phyloP scores from a whole-genome alignment of 1,139 yeast species.

The Sporopachydermia cereana region DNA sequence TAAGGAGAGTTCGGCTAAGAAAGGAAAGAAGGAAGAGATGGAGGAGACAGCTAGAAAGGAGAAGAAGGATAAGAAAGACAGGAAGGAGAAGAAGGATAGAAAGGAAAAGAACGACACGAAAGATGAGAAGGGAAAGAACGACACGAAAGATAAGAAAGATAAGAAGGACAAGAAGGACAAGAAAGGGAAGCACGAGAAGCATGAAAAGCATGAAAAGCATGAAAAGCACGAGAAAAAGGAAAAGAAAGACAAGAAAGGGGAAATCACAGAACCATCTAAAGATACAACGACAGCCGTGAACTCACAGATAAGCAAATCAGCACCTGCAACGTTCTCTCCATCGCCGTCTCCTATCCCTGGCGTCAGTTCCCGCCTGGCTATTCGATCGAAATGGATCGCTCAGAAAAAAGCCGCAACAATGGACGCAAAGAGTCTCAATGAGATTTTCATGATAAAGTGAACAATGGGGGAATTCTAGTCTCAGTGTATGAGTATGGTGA shows the following conservation, averaged over 20 bases:
- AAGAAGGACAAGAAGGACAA: conserved; percentile 19
- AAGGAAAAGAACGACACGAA: conserved; percentile 20
- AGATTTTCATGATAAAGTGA: conserved; percentile 69
- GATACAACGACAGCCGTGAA: conserved; percentile 24
- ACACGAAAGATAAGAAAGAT: conserved; percentile 22
- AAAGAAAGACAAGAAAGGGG: conserved; percentile 14
- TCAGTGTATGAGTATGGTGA: no score
- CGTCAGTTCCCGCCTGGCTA: conserved; percentile 57
- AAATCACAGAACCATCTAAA: conserved; percentile 27
- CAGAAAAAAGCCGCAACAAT: conserved; percentile 86
- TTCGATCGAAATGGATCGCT: conserved; percentile 74
- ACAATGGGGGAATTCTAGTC: conserved; percentile 12
- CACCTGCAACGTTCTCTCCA: conserved; percentile 19
- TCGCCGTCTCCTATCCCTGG: conserved; percentile 24
- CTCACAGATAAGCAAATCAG: no score
- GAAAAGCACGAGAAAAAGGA: conserved; percentile 17
- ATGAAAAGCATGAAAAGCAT: conserved; percentile 7
- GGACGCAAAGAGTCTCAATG: conserved; percentile 82
- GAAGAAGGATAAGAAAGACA: conserved; percentile 20
- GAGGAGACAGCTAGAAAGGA: conserved; percentile 17
- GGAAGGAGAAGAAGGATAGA: conserved; percentile 18
- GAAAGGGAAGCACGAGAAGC: conserved; percentile 13
- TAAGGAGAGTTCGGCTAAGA: conserved; percentile 1
- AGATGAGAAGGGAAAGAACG: conserved; percentile 21
- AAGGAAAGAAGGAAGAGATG: conserved; percentile 17